A percentile compares a stretch with the other conserved stretches of the same genome.
Evolutionary conservation across 768 basidiomycete species (phyloP).

Genomic region (Leccinellum albellum): DNA sequence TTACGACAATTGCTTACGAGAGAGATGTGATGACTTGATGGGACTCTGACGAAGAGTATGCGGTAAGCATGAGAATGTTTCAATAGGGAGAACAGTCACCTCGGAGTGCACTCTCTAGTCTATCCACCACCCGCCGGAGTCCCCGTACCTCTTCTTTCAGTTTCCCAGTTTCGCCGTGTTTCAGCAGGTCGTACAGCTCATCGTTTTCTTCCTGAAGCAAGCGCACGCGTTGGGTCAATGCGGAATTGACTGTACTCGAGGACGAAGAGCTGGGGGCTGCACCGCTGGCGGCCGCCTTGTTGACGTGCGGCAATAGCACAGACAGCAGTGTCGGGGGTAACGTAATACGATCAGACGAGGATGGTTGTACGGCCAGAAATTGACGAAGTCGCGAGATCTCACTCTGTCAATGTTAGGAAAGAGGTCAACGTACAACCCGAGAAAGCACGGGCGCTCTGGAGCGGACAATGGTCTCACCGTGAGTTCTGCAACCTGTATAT

Average conservation of each 20-base stretch:
- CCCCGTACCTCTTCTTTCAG: slow-evolving; percentile 78
- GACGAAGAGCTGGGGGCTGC: slow-evolving; percentile 31
- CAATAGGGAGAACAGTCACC: slow-evolving; percentile 41
- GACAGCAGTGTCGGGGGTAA: slow-evolving; percentile 70
- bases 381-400: slow-evolving; percentile 69
- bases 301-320: slow-evolving; percentile 64
- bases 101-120: slow-evolving; percentile 71
- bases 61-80: slow-evolving; percentile 6
- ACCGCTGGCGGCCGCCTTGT: slow-evolving; percentile 34
- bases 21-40: slow-evolving; percentile 66
- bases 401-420: slow-evolving; percentile 43
- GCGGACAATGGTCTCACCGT: slow-evolving; percentile 48
- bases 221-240: slow-evolving; percentile 69
- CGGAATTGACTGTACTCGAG: slow-evolving; percentile 61
- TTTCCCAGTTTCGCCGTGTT: slow-evolving; percentile 71
- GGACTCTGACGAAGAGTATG: slow-evolving; percentile 53
- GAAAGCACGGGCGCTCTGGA: slow-evolving; percentile 20
- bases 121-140: slow-evolving; percentile 60
- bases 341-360: slow-evolving; percentile 59
- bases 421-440: slow-evolving; percentile 18
- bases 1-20: slow-evolving; percentile 51
- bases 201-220: slow-evolving; percentile 85
- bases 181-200: slow-evolving; percentile 74
- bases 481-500: slow-evolving; percentile 67
- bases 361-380: slow-evolving; percentile 58